Base-by-base conservation (phyloP, 2,329 filamentous ascomycete species). In the Fusarium poae region DNA sequence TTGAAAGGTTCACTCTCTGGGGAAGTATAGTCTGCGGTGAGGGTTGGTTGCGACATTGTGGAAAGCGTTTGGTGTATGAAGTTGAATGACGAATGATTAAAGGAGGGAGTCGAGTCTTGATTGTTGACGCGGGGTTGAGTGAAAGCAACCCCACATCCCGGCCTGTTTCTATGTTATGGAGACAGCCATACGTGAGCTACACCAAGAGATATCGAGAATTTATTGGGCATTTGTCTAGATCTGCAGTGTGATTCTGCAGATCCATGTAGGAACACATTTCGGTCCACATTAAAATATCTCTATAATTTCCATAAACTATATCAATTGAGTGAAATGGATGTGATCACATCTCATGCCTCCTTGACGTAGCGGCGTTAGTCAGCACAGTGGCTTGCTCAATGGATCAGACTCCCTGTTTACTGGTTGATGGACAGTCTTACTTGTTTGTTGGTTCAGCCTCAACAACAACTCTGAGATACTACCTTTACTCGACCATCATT, bases 21-120 rank as follows among this genome's bases (percentile, higher is more conserved):
- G 16, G 86, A 87, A n/a, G 77, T 77, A 80, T 91, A 91, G 48
- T 80, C 80, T 50, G 85, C 86, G 37, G 79, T 79, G 23, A 66
- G 61, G 20, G 48, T 43, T 42, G 55, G 58, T 49, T 62, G 67
- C 57, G 75, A 57, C 65, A 61, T 65, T 42, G n/a, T 53, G 13
- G 23, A 43, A 45, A 37, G 29, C 32, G 44, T 39, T 11, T 57
- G n/a, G 20, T 43, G 40, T 46, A 32, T 20, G 52, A 45, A 37
- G 34, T 34, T 32, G 39, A 35, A 42, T 18, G 48, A 30, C 30
- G 39, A 46, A 34, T 25, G 45, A 37, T 48, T 30, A 40, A 51
- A 45, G 48, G 34, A 43, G n/a, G 23, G 13, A 39, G 25, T 62
- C 15, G 32, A 57, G 39, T 45, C n/a, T 44, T 32, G 55, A 32